These are phyloP conservation scores for Elsinoe fawcettii DNA, from an alignment of 2,329 filamentous ascomycete genomes.

Conservation along the genomic window DNA sequence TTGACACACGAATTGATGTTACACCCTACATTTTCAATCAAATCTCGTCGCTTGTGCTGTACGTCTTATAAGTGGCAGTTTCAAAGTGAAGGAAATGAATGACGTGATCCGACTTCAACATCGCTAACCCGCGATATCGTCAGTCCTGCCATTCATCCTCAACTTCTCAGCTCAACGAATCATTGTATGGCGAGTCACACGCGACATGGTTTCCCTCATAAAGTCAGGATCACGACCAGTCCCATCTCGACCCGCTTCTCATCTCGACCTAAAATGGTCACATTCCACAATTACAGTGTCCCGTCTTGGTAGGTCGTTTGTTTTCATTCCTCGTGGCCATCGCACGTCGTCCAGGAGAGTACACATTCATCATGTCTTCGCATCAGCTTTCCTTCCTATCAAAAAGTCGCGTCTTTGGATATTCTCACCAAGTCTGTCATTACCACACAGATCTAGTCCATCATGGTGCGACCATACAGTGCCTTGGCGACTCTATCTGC, in stretches of 20 bases:
- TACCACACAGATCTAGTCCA: background rate
- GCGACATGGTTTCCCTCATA: too few relatives aligned
- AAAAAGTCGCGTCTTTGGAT: background rate
- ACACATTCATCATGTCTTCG: background rate
- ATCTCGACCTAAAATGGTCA: background rate
- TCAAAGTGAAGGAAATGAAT: too few relatives aligned
- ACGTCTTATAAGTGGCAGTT: too few relatives aligned
- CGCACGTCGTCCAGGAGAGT: background rate
- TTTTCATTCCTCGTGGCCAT: constrained; percentile 13
- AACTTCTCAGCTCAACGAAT: too few relatives aligned
- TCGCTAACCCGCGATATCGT: too few relatives aligned
- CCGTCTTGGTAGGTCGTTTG: constrained; percentile 13
- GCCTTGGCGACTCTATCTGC: constrained; percentile 13
- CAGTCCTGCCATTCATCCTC: too few relatives aligned
- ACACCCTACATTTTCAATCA: background rate
- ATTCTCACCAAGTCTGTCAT: constrained; percentile 8
- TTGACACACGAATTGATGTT: constrained; percentile 12
- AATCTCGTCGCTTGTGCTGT: too few relatives aligned
- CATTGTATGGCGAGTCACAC: too few relatives aligned
- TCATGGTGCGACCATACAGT: constrained; percentile 4
- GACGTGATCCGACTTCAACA: too few relatives aligned
- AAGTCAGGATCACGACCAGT: too few relatives aligned
- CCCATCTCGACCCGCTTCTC: background rate
- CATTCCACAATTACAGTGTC: constrained; percentile 7
- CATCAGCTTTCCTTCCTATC: background rate